Conservation (phyloP, 2,329 filamentous ascomycete species). For the Fusarium sp. region DNA sequence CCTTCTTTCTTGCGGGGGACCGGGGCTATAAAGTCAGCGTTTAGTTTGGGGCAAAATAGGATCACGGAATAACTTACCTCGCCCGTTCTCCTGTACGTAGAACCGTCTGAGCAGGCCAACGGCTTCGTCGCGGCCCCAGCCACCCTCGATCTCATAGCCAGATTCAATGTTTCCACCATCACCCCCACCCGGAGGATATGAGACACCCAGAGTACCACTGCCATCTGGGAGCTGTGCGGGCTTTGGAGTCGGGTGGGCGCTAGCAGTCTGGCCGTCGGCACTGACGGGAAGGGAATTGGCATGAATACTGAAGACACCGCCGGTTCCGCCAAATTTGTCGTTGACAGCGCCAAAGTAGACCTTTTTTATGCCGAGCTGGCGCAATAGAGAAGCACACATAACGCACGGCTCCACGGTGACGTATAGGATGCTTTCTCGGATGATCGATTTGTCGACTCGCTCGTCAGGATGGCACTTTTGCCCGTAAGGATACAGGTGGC, state of each 20-base stretch:
- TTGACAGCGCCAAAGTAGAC: constrained; percentile 97
- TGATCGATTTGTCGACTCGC: constrained; percentile 73
- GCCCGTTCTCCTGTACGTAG: constrained; percentile 97
- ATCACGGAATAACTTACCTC: constrained; percentile 67
- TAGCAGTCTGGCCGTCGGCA: constrained; percentile 54
- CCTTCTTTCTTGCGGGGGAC: constrained; percentile 67
- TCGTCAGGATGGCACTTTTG: constrained; percentile 67
- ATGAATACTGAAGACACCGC: constrained; percentile 91
- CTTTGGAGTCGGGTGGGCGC: constrained; percentile 53
- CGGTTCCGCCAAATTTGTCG: constrained; percentile 96
- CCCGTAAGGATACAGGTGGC: constrained; percentile 71
- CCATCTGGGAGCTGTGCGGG: constrained; percentile 54
- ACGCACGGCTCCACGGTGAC: constrained; percentile 98
- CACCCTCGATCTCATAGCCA: constrained; percentile 85
- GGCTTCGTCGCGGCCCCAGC: constrained; percentile 90
- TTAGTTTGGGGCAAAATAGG: too few species aligned
- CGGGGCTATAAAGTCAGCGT: constrained; percentile 54
- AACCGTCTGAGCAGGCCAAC: constrained; percentile 93
- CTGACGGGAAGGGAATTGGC: constrained; percentile 63
- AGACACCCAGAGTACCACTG: constrained; percentile 52
- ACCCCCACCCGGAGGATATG: constrained; percentile 55
- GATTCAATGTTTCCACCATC: constrained; percentile 78
- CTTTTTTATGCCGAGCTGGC: constrained; percentile 86
- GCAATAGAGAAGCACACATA: constrained; percentile 95
- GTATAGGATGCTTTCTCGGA: constrained; percentile 82